Evolutionary conservation across 805 yeast species (phyloP).

Genomic region (Hanseniaspora vineae): DNA sequence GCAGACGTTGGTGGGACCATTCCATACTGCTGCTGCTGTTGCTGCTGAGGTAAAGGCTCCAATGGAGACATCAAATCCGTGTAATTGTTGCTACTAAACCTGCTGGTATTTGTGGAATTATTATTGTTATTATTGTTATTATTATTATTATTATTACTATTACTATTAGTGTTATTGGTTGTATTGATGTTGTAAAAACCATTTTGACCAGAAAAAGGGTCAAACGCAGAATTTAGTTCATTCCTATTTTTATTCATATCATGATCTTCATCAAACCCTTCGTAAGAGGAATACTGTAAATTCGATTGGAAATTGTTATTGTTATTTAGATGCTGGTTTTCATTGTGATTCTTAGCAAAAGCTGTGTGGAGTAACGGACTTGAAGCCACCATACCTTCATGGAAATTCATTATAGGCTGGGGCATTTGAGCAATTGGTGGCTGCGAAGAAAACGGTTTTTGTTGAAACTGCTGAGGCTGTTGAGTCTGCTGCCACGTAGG

Average conservation of each 20-base stretch:
- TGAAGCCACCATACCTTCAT: constrained; percentile 3
- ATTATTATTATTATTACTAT: too few relatives aligned
- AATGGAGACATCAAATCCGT: not conserved
- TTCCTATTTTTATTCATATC: too few relatives aligned
- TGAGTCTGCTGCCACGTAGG: too few relatives aligned
- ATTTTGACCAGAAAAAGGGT: too few relatives aligned
- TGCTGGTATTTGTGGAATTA: too few relatives aligned
- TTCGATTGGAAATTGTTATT: not conserved
- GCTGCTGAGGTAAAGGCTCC: not conserved
- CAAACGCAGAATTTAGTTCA: too few relatives aligned
- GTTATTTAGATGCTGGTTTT: not conserved
- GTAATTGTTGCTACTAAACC: too few relatives aligned
- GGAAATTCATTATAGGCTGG: constrained; percentile 3
- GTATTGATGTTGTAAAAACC: too few relatives aligned
- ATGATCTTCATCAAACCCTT: not conserved
- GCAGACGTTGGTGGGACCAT: not conserved
- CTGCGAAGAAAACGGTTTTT: not conserved
- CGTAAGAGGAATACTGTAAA: not conserved
- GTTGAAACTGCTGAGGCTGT: not conserved
- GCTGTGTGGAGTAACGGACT: constrained; percentile 3
- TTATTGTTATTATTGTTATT: too few relatives aligned
- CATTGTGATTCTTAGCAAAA: constrained; percentile 3
- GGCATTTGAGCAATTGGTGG: too few relatives aligned
- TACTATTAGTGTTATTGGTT: too few relatives aligned
- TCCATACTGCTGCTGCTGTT: not conserved